These are phyloP conservation scores for Phytophthora citrophthora DNA, from an alignment of 352 stramenopile species.

Conservation along the genomic window DNA sequence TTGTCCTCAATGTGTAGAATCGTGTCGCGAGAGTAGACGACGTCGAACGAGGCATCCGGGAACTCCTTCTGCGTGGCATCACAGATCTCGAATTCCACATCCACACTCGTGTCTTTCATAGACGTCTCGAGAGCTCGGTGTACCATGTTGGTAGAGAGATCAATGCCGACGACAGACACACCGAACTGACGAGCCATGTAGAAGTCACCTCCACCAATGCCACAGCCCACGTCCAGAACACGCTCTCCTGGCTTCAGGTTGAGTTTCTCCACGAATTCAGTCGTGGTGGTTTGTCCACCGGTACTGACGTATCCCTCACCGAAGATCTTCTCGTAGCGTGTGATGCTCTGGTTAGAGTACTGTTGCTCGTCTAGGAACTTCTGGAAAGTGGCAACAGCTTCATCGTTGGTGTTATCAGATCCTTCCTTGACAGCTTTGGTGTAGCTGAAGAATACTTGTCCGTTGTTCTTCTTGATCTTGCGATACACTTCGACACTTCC, in stretches of 20 bases:
- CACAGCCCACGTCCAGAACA: slow-evolving; percentile 92
- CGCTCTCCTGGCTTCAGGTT: slow-evolving; percentile 60
- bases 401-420: slow-evolving; percentile 16
- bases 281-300: slow-evolving; percentile 67
- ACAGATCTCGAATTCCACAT: slow-evolving; percentile 79
- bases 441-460: slow-evolving; percentile 80
- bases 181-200: slow-evolving; percentile 92
- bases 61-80: slow-evolving; percentile 69
- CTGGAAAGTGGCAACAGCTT: slow-evolving; percentile 62
- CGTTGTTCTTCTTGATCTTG: slow-evolving; percentile 86
- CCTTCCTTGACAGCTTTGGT: slow-evolving; percentile 57
- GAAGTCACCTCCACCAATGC: slow-evolving; percentile 90
- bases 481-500: slow-evolving; percentile 71
- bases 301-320: slow-evolving; percentile 76
- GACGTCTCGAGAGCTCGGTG: slow-evolving; percentile 71
- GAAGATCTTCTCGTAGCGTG: slow-evolving; percentile 82
- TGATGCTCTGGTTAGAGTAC: slow-evolving; percentile 76
- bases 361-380: slow-evolving; percentile 77
- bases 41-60: slow-evolving; percentile 66
- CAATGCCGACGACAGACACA: slow-evolving; percentile 74
- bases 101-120: slow-evolving; percentile 49
- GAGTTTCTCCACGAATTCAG: slow-evolving; percentile 76
- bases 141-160: slow-evolving; percentile 82
- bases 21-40: slow-evolving; percentile 80
- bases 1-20: slow-evolving; percentile 81